Evolutionary conservation across 148 eudicot genomes (phyloP).

Genomic region (Rhododendron molle): DNA sequence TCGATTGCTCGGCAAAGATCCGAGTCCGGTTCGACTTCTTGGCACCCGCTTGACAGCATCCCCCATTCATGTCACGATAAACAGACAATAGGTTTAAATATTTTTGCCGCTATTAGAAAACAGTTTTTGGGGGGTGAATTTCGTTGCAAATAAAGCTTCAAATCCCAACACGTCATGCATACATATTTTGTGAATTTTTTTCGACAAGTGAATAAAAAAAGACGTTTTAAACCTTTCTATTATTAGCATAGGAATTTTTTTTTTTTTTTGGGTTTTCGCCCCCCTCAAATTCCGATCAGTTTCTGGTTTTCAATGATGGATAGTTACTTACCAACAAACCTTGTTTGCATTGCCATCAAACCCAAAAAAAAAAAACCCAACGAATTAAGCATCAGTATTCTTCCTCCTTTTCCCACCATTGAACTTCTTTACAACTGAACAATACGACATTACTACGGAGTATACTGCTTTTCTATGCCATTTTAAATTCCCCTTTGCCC

Average conservation of each 20-base stretch:
- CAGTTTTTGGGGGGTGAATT: too few relatives aligned
- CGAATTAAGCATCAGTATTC: neutral
- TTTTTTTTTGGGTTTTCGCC: neutral
- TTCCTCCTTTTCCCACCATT: neutral
- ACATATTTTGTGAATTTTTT: too few relatives aligned
- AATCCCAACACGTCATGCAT: too few relatives aligned
- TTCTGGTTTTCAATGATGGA: conserved; percentile 29
- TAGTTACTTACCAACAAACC: conserved; percentile 17
- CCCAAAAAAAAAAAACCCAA: conserved; percentile 19
- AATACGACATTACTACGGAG: neutral
- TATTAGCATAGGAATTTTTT: neutral
- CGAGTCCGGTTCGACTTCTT: fast-evolving
- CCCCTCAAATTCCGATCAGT: conserved; percentile 33
- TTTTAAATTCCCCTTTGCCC: neutral
- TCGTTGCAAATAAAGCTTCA: too few relatives aligned
- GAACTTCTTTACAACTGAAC: neutral
- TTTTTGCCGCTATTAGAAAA: too few relatives aligned
- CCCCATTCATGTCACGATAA: too few relatives aligned
- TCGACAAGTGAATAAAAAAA: too few relatives aligned
- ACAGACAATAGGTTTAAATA: too few relatives aligned
- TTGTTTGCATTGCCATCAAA: conserved; percentile 25
- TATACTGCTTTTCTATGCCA: neutral
- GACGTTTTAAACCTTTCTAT: conserved; percentile 10
- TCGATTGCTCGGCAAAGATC: too few relatives aligned
- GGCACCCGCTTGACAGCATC: too few relatives aligned